Percentiles rank a stretch among this genome's conserved stretches.
Conservation (phyloP, 208 protist genomes). For the Trypanosoma mega region DNA sequence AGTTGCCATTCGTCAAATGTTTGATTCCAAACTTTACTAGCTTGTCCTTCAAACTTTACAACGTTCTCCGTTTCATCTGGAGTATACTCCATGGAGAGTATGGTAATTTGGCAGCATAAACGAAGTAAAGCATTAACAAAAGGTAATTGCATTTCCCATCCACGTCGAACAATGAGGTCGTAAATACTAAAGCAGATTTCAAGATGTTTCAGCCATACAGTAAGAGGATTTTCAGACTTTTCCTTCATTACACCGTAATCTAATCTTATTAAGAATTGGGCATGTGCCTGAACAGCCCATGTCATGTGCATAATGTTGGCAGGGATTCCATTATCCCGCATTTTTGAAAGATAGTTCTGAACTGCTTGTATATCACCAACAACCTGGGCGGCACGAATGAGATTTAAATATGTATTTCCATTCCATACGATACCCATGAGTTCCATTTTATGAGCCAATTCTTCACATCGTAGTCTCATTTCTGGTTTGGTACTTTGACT, state of each 20-base stretch:
- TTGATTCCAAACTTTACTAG: slow-evolving; percentile 73
- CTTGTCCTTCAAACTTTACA: slow-evolving; percentile 76
- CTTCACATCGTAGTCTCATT: slow-evolving; percentile 84
- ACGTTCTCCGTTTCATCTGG: slow-evolving; percentile 48
- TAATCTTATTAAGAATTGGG: slow-evolving; percentile 65
- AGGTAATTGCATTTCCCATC: slow-evolving; percentile 70
- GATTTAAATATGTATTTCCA: slow-evolving; percentile 76
- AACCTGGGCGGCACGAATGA: slow-evolving; percentile 79
- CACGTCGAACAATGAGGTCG: slow-evolving; percentile 71
- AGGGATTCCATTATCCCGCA: slow-evolving; percentile 78
- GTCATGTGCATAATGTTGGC: slow-evolving; percentile 68
- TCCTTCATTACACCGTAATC: slow-evolving; percentile 77
- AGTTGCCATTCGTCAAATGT: slow-evolving; percentile 85
- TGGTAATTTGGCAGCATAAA: slow-evolving; percentile 79
- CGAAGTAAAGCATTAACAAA: slow-evolving; percentile 85
- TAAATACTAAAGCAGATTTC: slow-evolving; percentile 86
- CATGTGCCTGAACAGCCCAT: slow-evolving; percentile 80
- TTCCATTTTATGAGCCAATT: slow-evolving; percentile 89
- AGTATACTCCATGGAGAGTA: slow-evolving; percentile 75
- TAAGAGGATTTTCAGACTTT: slow-evolving; percentile 36
- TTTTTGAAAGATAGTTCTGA: slow-evolving; percentile 70
- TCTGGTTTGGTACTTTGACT: slow-evolving; percentile 75
- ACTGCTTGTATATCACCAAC: slow-evolving; percentile 80
- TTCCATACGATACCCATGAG: slow-evolving; percentile 90
- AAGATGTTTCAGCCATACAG: slow-evolving; percentile 66